Base-by-base conservation (phyloP, 2,329 filamentous ascomycete species). In the Aspergillus nomiae region DNA sequence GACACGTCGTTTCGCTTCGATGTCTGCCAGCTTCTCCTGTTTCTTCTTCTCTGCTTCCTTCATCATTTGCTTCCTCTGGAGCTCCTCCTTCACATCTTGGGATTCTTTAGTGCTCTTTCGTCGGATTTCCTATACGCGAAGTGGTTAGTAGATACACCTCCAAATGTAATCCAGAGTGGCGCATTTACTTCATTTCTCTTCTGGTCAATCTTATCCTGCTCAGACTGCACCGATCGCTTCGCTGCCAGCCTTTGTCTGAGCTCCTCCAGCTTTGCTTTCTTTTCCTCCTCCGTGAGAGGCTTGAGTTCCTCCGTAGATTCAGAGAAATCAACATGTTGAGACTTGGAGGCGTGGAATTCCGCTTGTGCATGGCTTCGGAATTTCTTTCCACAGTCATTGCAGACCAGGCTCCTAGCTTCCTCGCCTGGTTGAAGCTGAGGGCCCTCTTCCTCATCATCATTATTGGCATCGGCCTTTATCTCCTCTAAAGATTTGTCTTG, bases 281-380 rank as follows among this genome's bases (percentile, higher is more conserved):
- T 97, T 81, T 99, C 90, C 65, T 96, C 94, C 69, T 94, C 93
- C 0, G 94, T 97, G 72, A 99, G 81, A 0, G 94, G 92, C 3
- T 91, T 90, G 69, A 99, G 89, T 74, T 96, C 93, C 72, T 98
- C 94, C 4, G 92, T 94, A 0, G 94, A 97, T 77, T 99, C 93
- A 24, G 91, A 87, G 76, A 99, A 99, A 78, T 97, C 91, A 54
- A 89, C 87, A 78, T 99, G 95, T 56, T 92, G 91, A 81, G 92
- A 94, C 81, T 96, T 97, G 72, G 88, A 88, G 36, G 93, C 95
- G 76, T 99, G 95, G 76, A 92, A 97, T 72, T 94, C 90, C 11
- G 94, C 95, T 69, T 94, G 87, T 30, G 89, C 88, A 67, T 90
- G 87, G 72, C 88, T 92, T 69, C 92, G 86, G 80, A 99, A 96